Evolutionary conservation across 768 basidiomycete genomes (phyloP).

Genomic region (Chalciporus piperatus): DNA sequence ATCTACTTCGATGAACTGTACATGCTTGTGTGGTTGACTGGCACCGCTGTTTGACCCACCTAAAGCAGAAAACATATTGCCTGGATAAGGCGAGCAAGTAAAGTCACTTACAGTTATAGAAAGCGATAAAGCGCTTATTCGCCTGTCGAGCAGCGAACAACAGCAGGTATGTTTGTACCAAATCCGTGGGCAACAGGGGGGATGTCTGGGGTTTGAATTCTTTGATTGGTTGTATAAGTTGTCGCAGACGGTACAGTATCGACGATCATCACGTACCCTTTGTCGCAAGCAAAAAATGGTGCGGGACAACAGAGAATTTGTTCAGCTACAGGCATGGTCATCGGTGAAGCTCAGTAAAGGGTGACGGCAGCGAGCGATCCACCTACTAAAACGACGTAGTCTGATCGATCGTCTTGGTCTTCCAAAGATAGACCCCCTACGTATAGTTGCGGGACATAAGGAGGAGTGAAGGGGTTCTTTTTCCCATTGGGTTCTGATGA

Average conservation of each 20-base stretch:
- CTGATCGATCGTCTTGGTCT: constrained; percentile 50
- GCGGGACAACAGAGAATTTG: constrained; percentile 79
- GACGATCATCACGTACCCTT: constrained; percentile 59
- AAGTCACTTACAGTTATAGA: constrained; percentile 76
- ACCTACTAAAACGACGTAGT: constrained; percentile 70
- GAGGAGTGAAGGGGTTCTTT: constrained; percentile 79
- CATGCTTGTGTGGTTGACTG: constrained; percentile 86
- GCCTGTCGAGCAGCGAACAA: constrained; percentile 64
- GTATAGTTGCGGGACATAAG: constrained; percentile 73
- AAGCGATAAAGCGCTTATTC: constrained; percentile 66
- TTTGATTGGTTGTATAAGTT: constrained; percentile 26
- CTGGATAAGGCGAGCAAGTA: background rate
- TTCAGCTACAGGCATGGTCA: constrained; percentile 54
- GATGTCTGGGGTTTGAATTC: constrained; percentile 77
- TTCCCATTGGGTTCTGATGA: constrained; percentile 28
- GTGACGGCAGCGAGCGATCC: background rate
- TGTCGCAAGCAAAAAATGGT: constrained; percentile 85
- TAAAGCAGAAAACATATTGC: constrained; percentile 21
- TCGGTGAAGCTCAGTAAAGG: background rate
- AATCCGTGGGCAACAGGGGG: constrained; percentile 75
- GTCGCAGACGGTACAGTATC: background rate
- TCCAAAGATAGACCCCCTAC: constrained; percentile 62
- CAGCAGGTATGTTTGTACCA: constrained; percentile 74
- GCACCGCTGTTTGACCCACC: constrained; percentile 81
- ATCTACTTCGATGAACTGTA: constrained; percentile 77